Evolutionary conservation across 352 stramenopile genomes (phyloP), one percentile per base, ranked within the genome.

Genomic region (Pythium vanterpoolii): DNA sequence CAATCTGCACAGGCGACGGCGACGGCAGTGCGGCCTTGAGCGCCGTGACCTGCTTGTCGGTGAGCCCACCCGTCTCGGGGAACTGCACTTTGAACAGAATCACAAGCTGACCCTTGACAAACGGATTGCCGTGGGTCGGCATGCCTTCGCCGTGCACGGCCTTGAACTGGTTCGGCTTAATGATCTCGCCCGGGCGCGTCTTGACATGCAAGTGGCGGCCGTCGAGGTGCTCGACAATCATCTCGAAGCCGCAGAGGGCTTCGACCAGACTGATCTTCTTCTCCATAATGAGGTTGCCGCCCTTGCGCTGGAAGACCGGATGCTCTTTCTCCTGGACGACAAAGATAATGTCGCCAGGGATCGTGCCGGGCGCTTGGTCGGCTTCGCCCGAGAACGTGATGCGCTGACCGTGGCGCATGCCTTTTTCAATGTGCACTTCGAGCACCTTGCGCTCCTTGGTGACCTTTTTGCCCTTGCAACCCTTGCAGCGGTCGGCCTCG

Each of bases 391-490:
- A 71, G 71, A 99, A 99, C 30, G 90, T 96, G 72, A 99, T 98
- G 69, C 97, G 98, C 69, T 99, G 86, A 45, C 95, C 90, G 74
- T 99, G 87, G 49, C 87, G 90, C 95, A 99, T 98, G 42, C 97
- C 97, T 81, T 98, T 98, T 63, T 99, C 97, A 50, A 99, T 96
- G 73, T 98, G 84, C 55, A 99, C 96, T 72, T 99, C 97, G 40
- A 99, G 79, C 46, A 99, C 91, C 77, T 99, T 99, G 54, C 96
- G 93, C 73, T 99, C 97, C 65, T 97, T 97, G 33, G 88, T 89
- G 42, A 97, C 87, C 74, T 98, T 98, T 69, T 96, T 97, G 50
- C 93, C 93, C 68, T 91, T 94, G 76, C 92, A 98, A 28, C 55
- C 71, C 72, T 94, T 96, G 87, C 92, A 98, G n/a, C 87, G 84